Evolutionary conservation across 768 basidiomycete species (phyloP), one percentile per base, ranked within the genome.

Genomic region (Boletus sensibilis): DNA sequence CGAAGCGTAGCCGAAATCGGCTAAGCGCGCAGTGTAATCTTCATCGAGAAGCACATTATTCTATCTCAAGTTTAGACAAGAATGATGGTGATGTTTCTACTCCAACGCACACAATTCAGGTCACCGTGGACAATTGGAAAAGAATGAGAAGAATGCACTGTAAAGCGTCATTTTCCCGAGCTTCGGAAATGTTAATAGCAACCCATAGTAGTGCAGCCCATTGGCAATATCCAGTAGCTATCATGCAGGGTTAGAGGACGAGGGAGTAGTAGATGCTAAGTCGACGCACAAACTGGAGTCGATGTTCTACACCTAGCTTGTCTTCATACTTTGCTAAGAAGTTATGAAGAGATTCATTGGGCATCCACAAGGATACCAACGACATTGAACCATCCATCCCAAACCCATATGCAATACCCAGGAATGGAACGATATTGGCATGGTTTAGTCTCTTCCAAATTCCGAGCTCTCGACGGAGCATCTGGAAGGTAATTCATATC

Each of bases 1-100:
- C 0, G 78, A 76, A 25, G 72, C 69, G 39, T 64, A 56, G 1
- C 80, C 80, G 40, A 81, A 81, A 55, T 80, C 80, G 38, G 72
- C 70, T 2, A 81, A 59, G n/a, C 72, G 69, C 0, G 73, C 79
- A 25, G 69, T 71, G 23, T 72, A 61, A 2, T 56, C 43, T 21
- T 27, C 51, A 8, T 62, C 61, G 4, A 67, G 20, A 23, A 69
- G 57, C 3, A 68, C 52, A 3, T 69, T 67, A 1, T 56, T 64
- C 68, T 68, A 20, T 48, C 21, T 1, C 1, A 16, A 3, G 0
- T 2, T 56, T 25, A 54, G 53, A 9, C 1, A 12, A 48, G 29
- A 1, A 39, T 0, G 16, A 21, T 2, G 1, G 3, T 14, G 10
- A 13, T 31, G 7, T 16, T 9, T 14, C 27, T 20, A 25, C 5